Evolutionary conservation across 2,329 filamentous ascomycete species (phyloP), one percentile per base, ranked within the genome.

Genomic region (Fusarium sp.): DNA sequence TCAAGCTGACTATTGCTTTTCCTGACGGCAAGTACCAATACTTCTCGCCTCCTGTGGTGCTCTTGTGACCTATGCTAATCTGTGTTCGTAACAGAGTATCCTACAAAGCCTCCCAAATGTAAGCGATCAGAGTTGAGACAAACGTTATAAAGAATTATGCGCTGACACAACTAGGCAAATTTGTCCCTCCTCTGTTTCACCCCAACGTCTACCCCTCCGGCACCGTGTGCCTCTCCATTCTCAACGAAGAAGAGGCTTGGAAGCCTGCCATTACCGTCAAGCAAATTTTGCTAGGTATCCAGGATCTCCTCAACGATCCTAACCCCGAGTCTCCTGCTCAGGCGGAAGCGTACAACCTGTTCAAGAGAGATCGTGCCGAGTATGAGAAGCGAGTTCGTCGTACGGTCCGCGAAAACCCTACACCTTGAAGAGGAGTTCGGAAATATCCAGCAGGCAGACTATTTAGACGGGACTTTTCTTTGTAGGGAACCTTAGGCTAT

Each of bases 231-330:
- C 86, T 99, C 21, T 97, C 93, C 26, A 99, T 99, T 70, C 82
- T 99, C 69, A 99, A 98, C 81, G 96, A 99, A 79, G 96, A 99
- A 74, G 96, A 99, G 78, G 94, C 92, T 8, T 99, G 96, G 96
- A 96, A 97, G 79, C 96, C 96, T 1, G 95, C 96, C 8, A 99
- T 99, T 75, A 99, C 96, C 1, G 93, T 99, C 78, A 98, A 97
- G 82, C 94, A 98, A 81, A 98, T 99, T 67, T 87, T 98, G 7
- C 86, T 98, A 2, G 96, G 96, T 47, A 97, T 99, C 58, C 96
- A 99, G 79, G 95, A 97, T 73, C 87, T 99, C 3, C 89, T 99
- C 39, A 91, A 99, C 78, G 95, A 97, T 74, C 96, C 96, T 17
- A 99, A 99, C 77, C 96, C 95, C 4, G 96, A 99, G 49, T 97